Percentiles rank a stretch among this genome's conserved stretches.
Conservation (phyloP, 2,329 filamentous ascomycete genomes). For the Fusarium staphyleae region DNA sequence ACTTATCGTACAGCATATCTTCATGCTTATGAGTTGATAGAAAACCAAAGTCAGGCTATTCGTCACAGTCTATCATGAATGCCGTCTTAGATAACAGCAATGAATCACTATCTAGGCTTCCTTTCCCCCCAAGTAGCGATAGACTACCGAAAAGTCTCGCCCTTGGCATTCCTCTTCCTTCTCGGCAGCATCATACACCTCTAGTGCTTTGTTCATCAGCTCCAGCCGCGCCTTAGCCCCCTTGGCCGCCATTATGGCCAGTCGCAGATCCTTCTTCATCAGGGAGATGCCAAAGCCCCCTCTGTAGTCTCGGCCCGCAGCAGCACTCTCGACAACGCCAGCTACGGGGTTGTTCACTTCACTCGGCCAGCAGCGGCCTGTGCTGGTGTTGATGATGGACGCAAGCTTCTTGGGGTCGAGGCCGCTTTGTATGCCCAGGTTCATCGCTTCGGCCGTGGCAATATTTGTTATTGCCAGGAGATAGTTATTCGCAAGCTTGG, state of each 20-base stretch:
- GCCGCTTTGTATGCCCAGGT: constrained; percentile 67
- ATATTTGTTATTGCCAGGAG: constrained; percentile 93
- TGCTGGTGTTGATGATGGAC: constrained; percentile 89
- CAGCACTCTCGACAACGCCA: constrained; percentile 78
- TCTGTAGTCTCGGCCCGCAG: constrained; percentile 77
- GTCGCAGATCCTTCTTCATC: constrained; percentile 80
- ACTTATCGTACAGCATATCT: no score
- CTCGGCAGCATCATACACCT: constrained; percentile 73
- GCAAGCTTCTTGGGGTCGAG: constrained; percentile 72
- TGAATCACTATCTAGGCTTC: no score
- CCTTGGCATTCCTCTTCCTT: constrained; percentile 67
- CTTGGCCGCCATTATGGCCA: constrained; percentile 75
- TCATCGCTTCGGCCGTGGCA: constrained; percentile 71
- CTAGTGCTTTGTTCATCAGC: constrained; percentile 66
- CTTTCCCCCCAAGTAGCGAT: constrained; percentile 70
- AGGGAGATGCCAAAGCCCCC: constrained; percentile 80
- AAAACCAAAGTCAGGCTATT: no score
- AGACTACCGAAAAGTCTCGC: constrained; percentile 83
- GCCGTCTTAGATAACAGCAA: no score
- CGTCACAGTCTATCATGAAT: no score
- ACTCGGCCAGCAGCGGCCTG: constrained; percentile 92
- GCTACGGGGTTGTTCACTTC: constrained; percentile 95
- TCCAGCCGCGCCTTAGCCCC: constrained; percentile 72
- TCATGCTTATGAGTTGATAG: no score
- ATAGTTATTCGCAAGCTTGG: constrained; percentile 98